Conservation (phyloP, 345 rosid species). For the Atalantia buxifolia region DNA sequence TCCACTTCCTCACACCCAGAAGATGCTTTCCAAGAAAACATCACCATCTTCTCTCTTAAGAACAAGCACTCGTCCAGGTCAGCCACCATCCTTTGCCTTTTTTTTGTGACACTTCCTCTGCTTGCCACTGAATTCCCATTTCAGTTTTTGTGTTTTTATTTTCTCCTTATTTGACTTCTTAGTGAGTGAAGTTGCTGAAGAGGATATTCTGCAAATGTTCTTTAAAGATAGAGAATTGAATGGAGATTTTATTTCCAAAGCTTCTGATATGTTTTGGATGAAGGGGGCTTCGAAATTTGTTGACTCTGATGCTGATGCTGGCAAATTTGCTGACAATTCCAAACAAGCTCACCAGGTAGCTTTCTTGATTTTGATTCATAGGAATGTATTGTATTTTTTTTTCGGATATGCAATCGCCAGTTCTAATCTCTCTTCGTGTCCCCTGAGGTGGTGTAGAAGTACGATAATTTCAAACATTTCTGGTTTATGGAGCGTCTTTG, state of each 20-base stretch:
- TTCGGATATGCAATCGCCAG: not conserved
- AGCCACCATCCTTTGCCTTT: not conserved
- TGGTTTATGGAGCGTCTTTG: not conserved
- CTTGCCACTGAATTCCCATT: not conserved
- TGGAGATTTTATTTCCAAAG: constrained; percentile 83
- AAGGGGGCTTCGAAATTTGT: constrained; percentile 37
- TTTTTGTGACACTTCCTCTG: not conserved
- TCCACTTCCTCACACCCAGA: constrained; percentile 29
- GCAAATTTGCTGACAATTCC: constrained; percentile 13
- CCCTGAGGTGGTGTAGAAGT: no score
- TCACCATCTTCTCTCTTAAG: constrained; percentile 30
- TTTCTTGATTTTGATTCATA: not conserved
- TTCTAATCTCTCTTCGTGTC: no score
- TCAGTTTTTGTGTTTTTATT: not conserved
- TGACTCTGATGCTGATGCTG: constrained; percentile 34
- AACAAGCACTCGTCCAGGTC: constrained; percentile 56
- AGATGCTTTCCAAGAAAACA: constrained; percentile 19
- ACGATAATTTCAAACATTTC: not conserved
- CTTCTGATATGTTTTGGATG: constrained; percentile 70
- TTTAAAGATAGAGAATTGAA: constrained; percentile 69
- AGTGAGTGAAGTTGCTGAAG: constrained; percentile 60
- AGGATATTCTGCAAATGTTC: constrained; percentile 68
- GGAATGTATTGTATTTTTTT: not conserved
- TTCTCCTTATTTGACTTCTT: not conserved
- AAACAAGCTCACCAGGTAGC: constrained; percentile 35